Evolutionary conservation across 1,139 yeast genomes (phyloP), one percentile per base, ranked within the genome.

Genomic region (Arxiozyma telluris): DNA sequence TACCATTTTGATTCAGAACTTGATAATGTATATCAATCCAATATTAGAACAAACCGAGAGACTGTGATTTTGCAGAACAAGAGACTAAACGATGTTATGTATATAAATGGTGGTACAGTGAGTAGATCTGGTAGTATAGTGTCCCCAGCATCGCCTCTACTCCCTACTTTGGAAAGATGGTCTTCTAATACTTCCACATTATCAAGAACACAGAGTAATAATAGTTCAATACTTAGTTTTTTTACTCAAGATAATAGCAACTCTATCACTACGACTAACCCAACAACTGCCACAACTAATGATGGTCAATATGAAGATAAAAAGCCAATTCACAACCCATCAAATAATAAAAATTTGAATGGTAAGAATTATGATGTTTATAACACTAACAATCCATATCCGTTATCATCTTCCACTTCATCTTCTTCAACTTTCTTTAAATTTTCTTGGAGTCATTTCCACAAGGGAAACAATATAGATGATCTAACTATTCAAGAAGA

Each of bases 401-500:
- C 55, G 18, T 23, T 41, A n/a, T 42, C 45, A 7, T 27, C 47
- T 21, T 30, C 45, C 17, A 20, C 51, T 22, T 49, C 50, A 39
- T 25, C 53, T 4, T 50, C 55, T 9, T 55, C 58, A 23, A 64
- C 66, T 3, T 59, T 67, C 30, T 64, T 67, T 50, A 60, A 61
- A 43, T 60, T 67, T 52, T 60, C 69, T 1, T 67, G 71, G 71
- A 56, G 64, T 5, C 64, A 66, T 15, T 63, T 64, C 47, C 58
- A 52, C 41, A 66, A 63, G 47, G 53, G 55, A 43, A 60, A 59
- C 20, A 53, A 52, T 18, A 53, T 47, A 5, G 53, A 52, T 27
- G 30, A 6, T 38, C 12, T 27, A 4, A 17, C 22, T 21, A 56
- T 54, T 20, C 43, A 49, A 30, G 51, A 49, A 5, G 51, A 49